Evolutionary conservation across 768 basidiomycete species (phyloP).

Genomic region (Leccinellum rugosiceps): DNA sequence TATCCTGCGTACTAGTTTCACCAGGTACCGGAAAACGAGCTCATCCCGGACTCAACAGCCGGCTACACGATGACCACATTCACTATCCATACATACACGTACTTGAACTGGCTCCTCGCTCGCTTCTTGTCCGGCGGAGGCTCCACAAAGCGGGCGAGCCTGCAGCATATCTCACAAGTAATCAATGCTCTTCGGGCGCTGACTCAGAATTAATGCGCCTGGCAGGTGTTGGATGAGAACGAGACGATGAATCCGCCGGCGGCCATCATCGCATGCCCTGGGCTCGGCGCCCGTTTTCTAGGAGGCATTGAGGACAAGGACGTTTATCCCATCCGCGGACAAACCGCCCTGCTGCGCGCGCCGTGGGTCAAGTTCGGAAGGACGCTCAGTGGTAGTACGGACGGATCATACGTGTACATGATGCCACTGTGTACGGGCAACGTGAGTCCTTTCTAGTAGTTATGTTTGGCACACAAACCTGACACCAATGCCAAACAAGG

Average conservation of each 20-base stretch:
- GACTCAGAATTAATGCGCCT: not conserved
- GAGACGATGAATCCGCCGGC: constrained; percentile 10
- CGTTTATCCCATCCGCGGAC: constrained; percentile 46
- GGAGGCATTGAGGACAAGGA: constrained; percentile 51
- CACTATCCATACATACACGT: constrained; percentile 61
- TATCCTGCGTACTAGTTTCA: constrained; percentile 25
- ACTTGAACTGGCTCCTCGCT: constrained; percentile 59
- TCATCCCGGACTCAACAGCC: constrained; percentile 39
- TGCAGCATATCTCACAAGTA: constrained; percentile 71
- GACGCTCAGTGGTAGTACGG: constrained; percentile 24
- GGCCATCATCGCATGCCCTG: constrained; percentile 68
- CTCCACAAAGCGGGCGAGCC: constrained; percentile 48
- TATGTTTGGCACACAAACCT: not conserved
- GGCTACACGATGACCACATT: constrained; percentile 66
- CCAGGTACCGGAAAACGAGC: constrained; percentile 37
- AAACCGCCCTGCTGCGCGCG: constrained; percentile 42
- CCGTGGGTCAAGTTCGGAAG: constrained; percentile 46
- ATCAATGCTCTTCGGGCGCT: not conserved
- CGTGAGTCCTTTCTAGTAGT: constrained; percentile 33
- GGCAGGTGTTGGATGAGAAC: constrained; percentile 14
- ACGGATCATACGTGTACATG: constrained; percentile 35
- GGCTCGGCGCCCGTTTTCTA: constrained; percentile 53
- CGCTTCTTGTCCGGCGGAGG: constrained; percentile 66
- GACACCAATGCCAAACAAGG: constrained; percentile 22
- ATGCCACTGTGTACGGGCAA: constrained; percentile 38